phyloP scores from a whole-genome alignment of 768 basidiomycete genomes.

The Leccinellum luteum region DNA sequence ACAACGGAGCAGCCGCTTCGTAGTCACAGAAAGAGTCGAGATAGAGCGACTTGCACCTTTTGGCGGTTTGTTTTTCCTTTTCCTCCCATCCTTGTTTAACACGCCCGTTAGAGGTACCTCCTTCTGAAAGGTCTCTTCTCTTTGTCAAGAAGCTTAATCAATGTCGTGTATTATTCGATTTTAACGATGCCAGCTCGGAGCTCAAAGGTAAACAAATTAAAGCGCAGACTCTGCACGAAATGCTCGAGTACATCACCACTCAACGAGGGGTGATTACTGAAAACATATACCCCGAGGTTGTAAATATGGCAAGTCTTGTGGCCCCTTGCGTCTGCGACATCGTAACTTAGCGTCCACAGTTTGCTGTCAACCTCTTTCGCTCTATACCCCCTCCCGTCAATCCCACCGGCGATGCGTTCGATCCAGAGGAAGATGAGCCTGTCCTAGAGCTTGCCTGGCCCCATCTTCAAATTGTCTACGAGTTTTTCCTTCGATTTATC shows the following conservation, averaged over 20 bases:
- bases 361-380: constrained; percentile 96
- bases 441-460: constrained; percentile 99
- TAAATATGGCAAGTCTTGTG: constrained; percentile 77
- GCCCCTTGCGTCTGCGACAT: neutral
- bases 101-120: constrained; percentile 68
- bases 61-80: constrained; percentile 48
- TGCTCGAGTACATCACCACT: constrained; percentile 98
- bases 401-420: constrained; percentile 96
- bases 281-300: constrained; percentile 97
- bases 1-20: constrained; percentile 95
- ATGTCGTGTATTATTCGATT: constrained; percentile 96
- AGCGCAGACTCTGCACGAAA: constrained; percentile 94
- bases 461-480: constrained; percentile 98
- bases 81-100: constrained; percentile 7
- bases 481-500: constrained; percentile 98
- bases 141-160: constrained; percentile 96
- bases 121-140: constrained; percentile 82
- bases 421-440: constrained; percentile 99
- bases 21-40: constrained; percentile 94
- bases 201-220: constrained; percentile 98
- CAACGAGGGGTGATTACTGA: constrained; percentile 96
- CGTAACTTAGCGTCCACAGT: constrained; percentile 48
- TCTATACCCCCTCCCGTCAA: constrained; percentile 99
- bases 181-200: constrained; percentile 95
- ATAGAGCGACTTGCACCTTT: constrained; percentile 93